phyloP scores from a whole-genome alignment of 257 asterid genomes.

The Penstemon newberryi region DNA sequence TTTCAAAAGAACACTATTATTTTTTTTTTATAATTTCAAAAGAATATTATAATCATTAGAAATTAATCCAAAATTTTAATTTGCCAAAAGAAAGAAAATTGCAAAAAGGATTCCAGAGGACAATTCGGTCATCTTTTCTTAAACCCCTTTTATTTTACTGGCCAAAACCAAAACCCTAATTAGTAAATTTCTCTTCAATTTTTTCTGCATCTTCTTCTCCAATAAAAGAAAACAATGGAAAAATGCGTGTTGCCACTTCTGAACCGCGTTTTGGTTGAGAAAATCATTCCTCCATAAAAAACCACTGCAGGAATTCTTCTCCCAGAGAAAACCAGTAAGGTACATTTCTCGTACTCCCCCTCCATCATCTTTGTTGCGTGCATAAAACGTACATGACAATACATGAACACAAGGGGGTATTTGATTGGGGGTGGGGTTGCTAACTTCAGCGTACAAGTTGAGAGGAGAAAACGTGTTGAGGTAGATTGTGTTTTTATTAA shows the following conservation, averaged over 20 bases:
- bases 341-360: slow-evolving; percentile 10
- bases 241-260: slow-evolving; percentile 63
- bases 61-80: too few relatives aligned
- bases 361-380: background rate
- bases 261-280: slow-evolving; percentile 59
- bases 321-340: slow-evolving; percentile 64
- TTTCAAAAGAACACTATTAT: too few relatives aligned
- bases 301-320: slow-evolving; percentile 60
- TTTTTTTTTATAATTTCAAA: too few relatives aligned
- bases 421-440: too few relatives aligned
- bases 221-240: slow-evolving; percentile 38
- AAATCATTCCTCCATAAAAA: slow-evolving; percentile 49
- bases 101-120: slow-evolving; percentile 13
- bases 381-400: too few relatives aligned
- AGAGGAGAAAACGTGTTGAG: too few relatives aligned
- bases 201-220: slow-evolving; percentile 24
- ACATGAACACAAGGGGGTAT: too few relatives aligned
- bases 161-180: slow-evolving; percentile 32
- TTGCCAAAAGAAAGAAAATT: background rate
- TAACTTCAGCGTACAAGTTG: too few relatives aligned
- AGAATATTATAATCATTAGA: too few relatives aligned
- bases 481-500: too few relatives aligned
- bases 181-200: background rate
- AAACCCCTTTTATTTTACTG: slow-evolving; percentile 16
- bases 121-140: slow-evolving; percentile 28